Evolutionary conservation across 2,329 filamentous ascomycete genomes (phyloP).

Genomic region (Talaromyces sp.): DNA sequence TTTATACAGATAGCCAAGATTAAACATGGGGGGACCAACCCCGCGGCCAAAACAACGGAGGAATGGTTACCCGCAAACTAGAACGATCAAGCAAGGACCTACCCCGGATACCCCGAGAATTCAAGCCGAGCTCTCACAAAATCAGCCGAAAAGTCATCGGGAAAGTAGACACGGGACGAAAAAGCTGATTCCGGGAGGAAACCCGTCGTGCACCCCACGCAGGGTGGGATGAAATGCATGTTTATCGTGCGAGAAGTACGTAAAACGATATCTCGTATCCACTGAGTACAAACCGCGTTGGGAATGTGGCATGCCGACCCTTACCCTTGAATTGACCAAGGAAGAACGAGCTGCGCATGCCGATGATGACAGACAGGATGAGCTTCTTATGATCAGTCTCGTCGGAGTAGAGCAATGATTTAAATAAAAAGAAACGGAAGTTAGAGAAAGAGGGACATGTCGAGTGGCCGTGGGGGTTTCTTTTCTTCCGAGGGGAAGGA

Average conservation of each 20-base stretch:
- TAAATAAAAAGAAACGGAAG: too few species aligned
- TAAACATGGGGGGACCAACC: not conserved
- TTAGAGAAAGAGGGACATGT: too few species aligned
- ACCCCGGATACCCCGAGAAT: not conserved
- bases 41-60: not conserved
- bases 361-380: not conserved
- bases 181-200: not conserved
- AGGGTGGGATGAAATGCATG: not conserved
- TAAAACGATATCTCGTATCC: not conserved
- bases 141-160: not conserved
- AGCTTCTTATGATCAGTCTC: too few species aligned
- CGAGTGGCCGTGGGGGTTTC: too few species aligned
- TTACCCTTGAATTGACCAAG: not conserved
- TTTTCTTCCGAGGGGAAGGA: too few species aligned
- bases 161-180: not conserved
- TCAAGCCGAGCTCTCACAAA: not conserved
- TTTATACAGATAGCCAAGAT: not conserved
- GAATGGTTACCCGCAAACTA: not conserved
- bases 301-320: not conserved
- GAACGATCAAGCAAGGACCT: not conserved
- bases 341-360: not conserved
- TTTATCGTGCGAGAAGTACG: not conserved
- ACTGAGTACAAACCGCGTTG: not conserved
- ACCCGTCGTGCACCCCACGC: not conserved
- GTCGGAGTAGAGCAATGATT: too few species aligned